phyloP scores from a whole-genome alignment of 2,329 filamentous ascomycete genomes.

The Gaeumannomyces tritici region DNA sequence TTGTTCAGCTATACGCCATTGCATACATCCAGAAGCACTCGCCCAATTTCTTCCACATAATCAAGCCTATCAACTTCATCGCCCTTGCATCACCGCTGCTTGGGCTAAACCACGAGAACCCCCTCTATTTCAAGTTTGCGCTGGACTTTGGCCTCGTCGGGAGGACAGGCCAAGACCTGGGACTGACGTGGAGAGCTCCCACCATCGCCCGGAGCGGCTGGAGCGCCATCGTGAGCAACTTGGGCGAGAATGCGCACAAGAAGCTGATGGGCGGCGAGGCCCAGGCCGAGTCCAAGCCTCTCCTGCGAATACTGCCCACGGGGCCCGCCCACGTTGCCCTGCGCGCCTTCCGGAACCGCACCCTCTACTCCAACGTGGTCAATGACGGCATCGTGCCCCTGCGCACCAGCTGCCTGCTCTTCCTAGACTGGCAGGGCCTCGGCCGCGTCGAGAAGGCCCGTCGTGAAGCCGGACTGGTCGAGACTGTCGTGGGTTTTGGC shows the following conservation, averaged over 20 bases:
- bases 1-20: conserved; percentile 88
- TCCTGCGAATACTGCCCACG: conserved; percentile 80
- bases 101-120: conserved; percentile 93
- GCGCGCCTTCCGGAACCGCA: conserved; percentile 81
- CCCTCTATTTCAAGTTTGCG: conserved; percentile 93
- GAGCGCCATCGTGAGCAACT: conserved; percentile 76
- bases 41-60: conserved; percentile 77
- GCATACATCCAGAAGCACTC: conserved; percentile 97
- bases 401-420: conserved; percentile 89
- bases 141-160: conserved; percentile 93
- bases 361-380: conserved; percentile 92
- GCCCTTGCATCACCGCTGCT: conserved; percentile 79
- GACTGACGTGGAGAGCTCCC: conserved; percentile 86
- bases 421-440: conserved; percentile 91
- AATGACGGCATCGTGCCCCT: conserved; percentile 96
- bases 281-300: conserved; percentile 76
- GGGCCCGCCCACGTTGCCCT: conserved; percentile 83
- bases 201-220: conserved; percentile 78
- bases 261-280: conserved; percentile 42
- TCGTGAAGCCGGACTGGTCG: conserved; percentile 82
- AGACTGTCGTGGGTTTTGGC: conserved; percentile 86
- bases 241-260: conserved; percentile 59
- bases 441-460: conserved; percentile 91
- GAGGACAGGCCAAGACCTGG: conserved; percentile 90
- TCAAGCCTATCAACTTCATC: conserved; percentile 85